Conservation (phyloP, 306 rosid species). For the Prunus armeniaca region DNA sequence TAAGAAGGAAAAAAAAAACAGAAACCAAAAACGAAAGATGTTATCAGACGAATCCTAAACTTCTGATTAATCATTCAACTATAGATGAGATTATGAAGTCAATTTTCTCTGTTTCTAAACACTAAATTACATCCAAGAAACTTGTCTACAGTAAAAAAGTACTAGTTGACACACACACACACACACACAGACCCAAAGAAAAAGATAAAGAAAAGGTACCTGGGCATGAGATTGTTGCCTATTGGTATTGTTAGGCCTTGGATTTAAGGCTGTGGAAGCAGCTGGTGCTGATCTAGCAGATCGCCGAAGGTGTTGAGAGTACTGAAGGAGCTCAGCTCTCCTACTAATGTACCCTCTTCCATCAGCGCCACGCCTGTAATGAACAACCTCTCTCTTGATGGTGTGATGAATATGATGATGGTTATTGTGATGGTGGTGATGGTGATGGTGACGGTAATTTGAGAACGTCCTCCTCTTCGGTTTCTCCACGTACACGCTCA, state of each 20-base stretch:
- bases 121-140: not conserved
- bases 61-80: no score
- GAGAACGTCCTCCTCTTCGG: conserved; percentile 28
- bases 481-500: conserved; percentile 57
- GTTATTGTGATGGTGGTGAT: conserved; percentile 23
- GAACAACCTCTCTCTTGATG: conserved; percentile 25
- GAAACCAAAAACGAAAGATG: no score
- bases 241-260: conserved; percentile 15
- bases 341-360: conserved; percentile 45
- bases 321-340: conserved; percentile 65
- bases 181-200: no score
- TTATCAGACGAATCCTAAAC: no score
- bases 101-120: no score
- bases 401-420: conserved; percentile 37
- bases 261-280: conserved; percentile 25
- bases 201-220: conserved; percentile 17
- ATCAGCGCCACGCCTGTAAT: conserved; percentile 9
- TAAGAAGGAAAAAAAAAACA: no score
- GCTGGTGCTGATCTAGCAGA: conserved; percentile 41
- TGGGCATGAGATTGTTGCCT: conserved; percentile 26
- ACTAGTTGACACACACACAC: not conserved
- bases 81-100: no score
- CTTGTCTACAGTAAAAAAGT: not conserved
- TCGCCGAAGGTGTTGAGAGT: conserved; percentile 52
- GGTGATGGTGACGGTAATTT: conserved; percentile 26